Evolutionary conservation across 306 rosid species (phyloP).

Genomic region (Notholithocarpus densiflorus): DNA sequence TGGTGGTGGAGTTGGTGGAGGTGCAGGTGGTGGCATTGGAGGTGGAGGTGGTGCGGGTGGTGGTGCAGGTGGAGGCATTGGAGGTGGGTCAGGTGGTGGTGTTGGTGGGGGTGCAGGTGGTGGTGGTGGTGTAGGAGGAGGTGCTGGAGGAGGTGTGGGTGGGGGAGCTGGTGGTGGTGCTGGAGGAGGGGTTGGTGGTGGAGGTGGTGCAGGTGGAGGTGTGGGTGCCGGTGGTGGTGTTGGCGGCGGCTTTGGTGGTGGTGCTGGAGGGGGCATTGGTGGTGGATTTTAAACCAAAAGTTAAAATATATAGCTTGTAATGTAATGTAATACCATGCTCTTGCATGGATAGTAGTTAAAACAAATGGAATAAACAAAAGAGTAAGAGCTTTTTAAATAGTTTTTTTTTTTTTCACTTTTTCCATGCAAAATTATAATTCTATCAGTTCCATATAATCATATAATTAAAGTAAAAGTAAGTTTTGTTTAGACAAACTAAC

Average conservation of each 20-base stretch:
- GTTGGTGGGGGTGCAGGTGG: constrained; percentile 11
- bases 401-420: no score
- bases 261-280: constrained; percentile 35
- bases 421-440: no score
- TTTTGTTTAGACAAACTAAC: no score
- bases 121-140: background rate
- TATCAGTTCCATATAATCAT: no score
- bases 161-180: constrained; percentile 6
- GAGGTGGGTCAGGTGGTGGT: constrained; percentile 15
- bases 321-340: constrained; percentile 1
- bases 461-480: no score
- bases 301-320: background rate
- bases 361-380: no score
- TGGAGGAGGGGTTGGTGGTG: constrained; percentile 11
- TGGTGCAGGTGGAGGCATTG: constrained; percentile 15
- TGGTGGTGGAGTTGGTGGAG: constrained; percentile 2
- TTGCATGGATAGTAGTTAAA: background rate
- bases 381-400: no score
- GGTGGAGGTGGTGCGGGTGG: constrained; percentile 15
- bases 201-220: constrained; percentile 31
- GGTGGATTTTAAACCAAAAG: constrained; percentile 33
- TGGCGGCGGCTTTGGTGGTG: constrained; percentile 29
- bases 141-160: background rate
- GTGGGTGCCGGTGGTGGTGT: constrained; percentile 5
- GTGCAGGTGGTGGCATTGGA: constrained; percentile 7